Percentiles rank a stretch among this genome's conserved stretches.
phyloP scores from a whole-genome alignment of 2,329 filamentous ascomycete genomes.

The Aspergillus tanneri region DNA sequence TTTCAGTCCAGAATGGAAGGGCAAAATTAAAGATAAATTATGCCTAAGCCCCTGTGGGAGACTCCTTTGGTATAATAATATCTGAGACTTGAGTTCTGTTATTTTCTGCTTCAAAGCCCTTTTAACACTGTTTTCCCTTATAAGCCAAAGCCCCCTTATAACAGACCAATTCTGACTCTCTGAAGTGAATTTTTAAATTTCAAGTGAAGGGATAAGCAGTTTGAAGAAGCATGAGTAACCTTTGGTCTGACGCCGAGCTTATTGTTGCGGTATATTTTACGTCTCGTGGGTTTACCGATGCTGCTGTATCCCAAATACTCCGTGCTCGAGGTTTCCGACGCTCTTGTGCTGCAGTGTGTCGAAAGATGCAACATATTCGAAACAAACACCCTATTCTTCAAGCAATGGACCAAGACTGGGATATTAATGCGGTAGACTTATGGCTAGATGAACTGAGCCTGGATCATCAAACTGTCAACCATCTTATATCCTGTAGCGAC shows the following conservation, averaged over 20 bases:
- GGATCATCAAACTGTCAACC: neutral
- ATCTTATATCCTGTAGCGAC: slow-evolving; percentile 1
- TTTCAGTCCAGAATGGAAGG: too few relatives aligned
- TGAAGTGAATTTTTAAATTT: too few relatives aligned
- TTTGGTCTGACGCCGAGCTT: slow-evolving; percentile 2
- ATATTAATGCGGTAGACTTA: slow-evolving; percentile 1
- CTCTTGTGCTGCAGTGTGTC: neutral
- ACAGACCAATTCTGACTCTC: too few relatives aligned
- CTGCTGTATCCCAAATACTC: slow-evolving; percentile 1
- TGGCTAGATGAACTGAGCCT: slow-evolving; percentile 6
- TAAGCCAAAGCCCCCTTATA: too few relatives aligned
- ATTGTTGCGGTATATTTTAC: slow-evolving; percentile 1
- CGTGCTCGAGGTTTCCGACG: neutral
- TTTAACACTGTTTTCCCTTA: too few relatives aligned
- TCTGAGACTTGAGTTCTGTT: too few relatives aligned
- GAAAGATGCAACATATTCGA: neutral
- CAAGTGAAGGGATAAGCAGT: too few relatives aligned
- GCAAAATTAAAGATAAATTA: too few relatives aligned
- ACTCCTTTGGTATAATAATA: too few relatives aligned
- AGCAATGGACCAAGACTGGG: neutral
- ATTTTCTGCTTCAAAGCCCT: too few relatives aligned
- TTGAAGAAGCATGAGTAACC: neutral
- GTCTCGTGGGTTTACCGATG: slow-evolving; percentile 3
- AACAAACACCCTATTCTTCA: slow-evolving; percentile 1
- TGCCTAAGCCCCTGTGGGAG: too few relatives aligned